Base-by-base conservation (phyloP, 31 red algal species). In the Odonthalia washingtoniensis region DNA sequence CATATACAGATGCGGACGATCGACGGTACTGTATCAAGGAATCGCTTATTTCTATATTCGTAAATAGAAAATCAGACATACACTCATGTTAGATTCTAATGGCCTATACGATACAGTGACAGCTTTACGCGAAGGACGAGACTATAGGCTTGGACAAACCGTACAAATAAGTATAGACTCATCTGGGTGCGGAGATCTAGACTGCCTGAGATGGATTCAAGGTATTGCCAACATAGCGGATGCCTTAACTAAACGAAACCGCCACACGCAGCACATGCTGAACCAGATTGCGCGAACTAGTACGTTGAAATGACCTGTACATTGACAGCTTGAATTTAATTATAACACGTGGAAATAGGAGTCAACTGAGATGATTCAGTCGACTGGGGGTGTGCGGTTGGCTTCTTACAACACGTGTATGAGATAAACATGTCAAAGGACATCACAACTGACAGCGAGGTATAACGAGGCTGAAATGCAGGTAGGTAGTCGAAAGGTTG, bases 231-330 rank as follows among this genome's bases (percentile, higher is more conserved):
- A 85, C 65, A 52, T 32, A 9, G 82, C 82, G 32, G 82, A 73
- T 39, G 82, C 65, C 4, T 6, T 85, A 39, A 85, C 82, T 2
- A 85, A 85, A 41, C 65, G 82, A 3, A 52, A 85, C 44, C 40
- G 14, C 12, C 9, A 37, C 31, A 12, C 66, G 66, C 66, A 70
- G 12, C 9, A 57, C 12, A 57, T 57, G 49, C 49, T 57, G 49
- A 57, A 57, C 49, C 9, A 21, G 21, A 57, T 57, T 14, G 9
- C 21, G 49, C 9, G 49, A 57, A 57, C 49, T 9, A 21, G 49
- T n/a, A n/a, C n/a, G n/a, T n/a, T n/a, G n/a, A n/a, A n/a, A n/a
- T n/a, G n/a, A n/a, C n/a, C n/a, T n/a, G n/a, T n/a, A n/a, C n/a
- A n/a, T n/a, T n/a, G n/a, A n/a, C n/a, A n/a, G n/a, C n/a, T n/a